Evolutionary conservation across 2,329 filamentous ascomycete species (phyloP).

Genomic region (Pseudocercospora musae): DNA sequence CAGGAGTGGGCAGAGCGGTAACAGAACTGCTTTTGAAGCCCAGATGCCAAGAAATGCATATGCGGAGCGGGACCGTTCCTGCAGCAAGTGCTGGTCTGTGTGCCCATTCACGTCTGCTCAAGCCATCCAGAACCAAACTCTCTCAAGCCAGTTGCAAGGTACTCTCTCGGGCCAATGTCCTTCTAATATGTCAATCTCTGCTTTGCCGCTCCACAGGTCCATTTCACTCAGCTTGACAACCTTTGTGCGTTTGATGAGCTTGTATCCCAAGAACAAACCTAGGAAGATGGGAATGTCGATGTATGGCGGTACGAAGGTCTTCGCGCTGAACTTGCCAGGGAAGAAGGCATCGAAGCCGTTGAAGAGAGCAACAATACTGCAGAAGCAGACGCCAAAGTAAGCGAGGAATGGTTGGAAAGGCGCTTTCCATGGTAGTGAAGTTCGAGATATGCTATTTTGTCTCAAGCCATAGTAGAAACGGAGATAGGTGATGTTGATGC

Average conservation of each 20-base stretch:
- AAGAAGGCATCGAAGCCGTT: slow-evolving; percentile 61
- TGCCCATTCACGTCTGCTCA: neutral
- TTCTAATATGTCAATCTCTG: slow-evolving; percentile 11
- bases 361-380: slow-evolving; percentile 57
- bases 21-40: too few relatives aligned
- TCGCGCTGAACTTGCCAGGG: slow-evolving; percentile 54
- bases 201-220: slow-evolving; percentile 40
- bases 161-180: slow-evolving; percentile 8
- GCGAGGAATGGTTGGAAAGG: slow-evolving; percentile 64
- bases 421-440: slow-evolving; percentile 61
- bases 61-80: too few relatives aligned
- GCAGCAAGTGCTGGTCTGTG: neutral
- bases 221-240: slow-evolving; percentile 46
- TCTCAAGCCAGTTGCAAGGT: slow-evolving; percentile 12
- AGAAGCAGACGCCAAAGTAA: slow-evolving; percentile 55
- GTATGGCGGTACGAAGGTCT: slow-evolving; percentile 60
- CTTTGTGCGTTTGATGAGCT: slow-evolving; percentile 47
- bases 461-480: slow-evolving; percentile 59
- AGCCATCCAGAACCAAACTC: slow-evolving; percentile 16
- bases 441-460: slow-evolving; percentile 53
- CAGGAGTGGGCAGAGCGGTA: too few relatives aligned
- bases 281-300: slow-evolving; percentile 61
- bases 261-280: slow-evolving; percentile 54
- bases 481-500: slow-evolving; percentile 60
- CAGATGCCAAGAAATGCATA: too few relatives aligned